phyloP scores from a whole-genome alignment of 805 yeast species.

The Candida quercuum region DNA sequence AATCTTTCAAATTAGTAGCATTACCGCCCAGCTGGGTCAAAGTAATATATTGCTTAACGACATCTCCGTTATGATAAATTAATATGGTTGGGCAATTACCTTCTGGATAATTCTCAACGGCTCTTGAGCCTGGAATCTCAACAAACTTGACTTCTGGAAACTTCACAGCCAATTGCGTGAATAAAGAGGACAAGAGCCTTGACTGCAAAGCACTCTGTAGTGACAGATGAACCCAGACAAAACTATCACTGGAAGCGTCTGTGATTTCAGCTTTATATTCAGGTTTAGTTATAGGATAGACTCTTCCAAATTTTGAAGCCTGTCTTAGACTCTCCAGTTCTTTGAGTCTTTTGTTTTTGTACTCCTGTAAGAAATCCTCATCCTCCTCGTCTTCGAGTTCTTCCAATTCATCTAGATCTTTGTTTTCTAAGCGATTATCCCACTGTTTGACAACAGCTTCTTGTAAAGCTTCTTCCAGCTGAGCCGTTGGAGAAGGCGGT shows the following conservation, averaged over 20 bases:
- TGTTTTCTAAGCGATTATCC: constrained; percentile 74
- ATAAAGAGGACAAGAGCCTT: constrained; percentile 58
- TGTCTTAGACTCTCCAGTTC: constrained; percentile 60
- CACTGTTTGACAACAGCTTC: constrained; percentile 78
- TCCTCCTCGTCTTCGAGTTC: constrained; percentile 90
- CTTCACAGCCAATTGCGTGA: constrained; percentile 52
- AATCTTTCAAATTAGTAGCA: constrained; percentile 59
- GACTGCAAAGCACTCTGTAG: constrained; percentile 67
- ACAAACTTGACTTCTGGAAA: constrained; percentile 84
- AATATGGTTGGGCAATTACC: constrained; percentile 86
- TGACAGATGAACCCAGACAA: constrained; percentile 76
- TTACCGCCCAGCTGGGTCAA: constrained; percentile 81
- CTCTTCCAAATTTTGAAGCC: constrained; percentile 63
- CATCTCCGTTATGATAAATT: constrained; percentile 73
- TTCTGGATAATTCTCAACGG: constrained; percentile 90
- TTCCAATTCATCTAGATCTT: constrained; percentile 75
- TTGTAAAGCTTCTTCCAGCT: constrained; percentile 81
- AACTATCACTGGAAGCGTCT: constrained; percentile 59
- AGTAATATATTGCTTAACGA: constrained; percentile 77
- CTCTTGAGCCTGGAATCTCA: constrained; percentile 86
- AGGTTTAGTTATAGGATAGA: constrained; percentile 75
- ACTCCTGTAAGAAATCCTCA: constrained; percentile 78
- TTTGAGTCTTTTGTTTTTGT: constrained; percentile 71
- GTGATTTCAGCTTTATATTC: constrained; percentile 87
- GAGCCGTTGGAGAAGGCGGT: constrained; percentile 83